A percentile compares a stretch with the other conserved stretches of the same genome.
These are phyloP conservation scores for Rubia peregrina DNA, from an alignment of 305 asterid species.

Conservation along the genomic window DNA sequence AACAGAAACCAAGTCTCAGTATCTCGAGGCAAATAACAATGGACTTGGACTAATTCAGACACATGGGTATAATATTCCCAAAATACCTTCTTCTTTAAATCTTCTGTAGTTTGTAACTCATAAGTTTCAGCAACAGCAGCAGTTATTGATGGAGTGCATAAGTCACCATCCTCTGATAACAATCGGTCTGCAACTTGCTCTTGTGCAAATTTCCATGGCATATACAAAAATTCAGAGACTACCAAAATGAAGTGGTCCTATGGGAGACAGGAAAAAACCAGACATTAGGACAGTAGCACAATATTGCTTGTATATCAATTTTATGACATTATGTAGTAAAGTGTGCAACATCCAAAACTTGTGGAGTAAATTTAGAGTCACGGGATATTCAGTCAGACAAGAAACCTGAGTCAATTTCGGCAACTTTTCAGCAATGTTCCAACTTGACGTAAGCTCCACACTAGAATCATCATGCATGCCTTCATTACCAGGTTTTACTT, in stretches of 20 bases:
- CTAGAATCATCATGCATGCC: conserved; percentile 40
- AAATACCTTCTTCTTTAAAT: conserved; percentile 70
- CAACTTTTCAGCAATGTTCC: conserved; percentile 79
- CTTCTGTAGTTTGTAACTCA: conserved; percentile 65
- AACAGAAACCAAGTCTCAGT: conserved; percentile 1
- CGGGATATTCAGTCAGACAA: neutral
- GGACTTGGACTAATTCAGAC: neutral
- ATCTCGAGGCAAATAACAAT: conserved; percentile 8
- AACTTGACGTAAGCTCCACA: conserved; percentile 75
- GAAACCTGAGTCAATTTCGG: conserved; percentile 74
- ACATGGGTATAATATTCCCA: conserved; percentile 13
- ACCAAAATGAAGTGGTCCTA: conserved; percentile 85
- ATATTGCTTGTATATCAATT: neutral
- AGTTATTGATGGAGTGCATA: conserved; percentile 88
- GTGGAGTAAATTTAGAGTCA: neutral
- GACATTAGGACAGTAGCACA: neutral
- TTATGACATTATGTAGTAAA: neutral
- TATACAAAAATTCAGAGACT: conserved; percentile 81
- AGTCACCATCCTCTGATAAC: conserved; percentile 39
- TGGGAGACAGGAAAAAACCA: conserved; percentile 16
- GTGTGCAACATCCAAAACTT: neutral
- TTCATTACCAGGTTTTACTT: conserved; percentile 32
- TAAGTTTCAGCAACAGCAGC: conserved; percentile 81
- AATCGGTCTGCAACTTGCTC: conserved; percentile 68
- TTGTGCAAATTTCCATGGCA: conserved; percentile 91